These are phyloP conservation scores for Neodidymelliopsis sp. DNA, from an alignment of 2,329 filamentous ascomycete species.

Conservation along the genomic window DNA sequence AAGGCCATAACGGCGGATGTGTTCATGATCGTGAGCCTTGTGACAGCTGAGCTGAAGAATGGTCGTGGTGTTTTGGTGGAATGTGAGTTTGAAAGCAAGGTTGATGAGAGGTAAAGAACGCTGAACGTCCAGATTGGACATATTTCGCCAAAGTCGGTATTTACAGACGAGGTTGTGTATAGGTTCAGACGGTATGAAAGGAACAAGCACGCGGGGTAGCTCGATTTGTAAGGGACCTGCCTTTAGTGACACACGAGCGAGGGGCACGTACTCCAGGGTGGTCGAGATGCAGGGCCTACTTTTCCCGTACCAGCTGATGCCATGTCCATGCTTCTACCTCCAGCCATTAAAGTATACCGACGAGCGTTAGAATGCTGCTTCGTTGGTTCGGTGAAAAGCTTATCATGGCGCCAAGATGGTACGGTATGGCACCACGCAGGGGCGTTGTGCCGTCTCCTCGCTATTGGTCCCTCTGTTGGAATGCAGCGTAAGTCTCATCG, in stretches of 20 bases:
- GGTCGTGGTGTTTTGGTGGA: neutral
- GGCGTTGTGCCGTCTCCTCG: too few species aligned
- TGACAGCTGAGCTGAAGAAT: neutral
- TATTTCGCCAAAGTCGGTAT: neutral
- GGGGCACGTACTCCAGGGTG: neutral
- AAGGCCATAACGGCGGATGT: neutral
- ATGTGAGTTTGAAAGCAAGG: conserved; percentile 1
- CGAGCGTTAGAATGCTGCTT: neutral
- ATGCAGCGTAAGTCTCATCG: too few species aligned
- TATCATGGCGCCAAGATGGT: neutral
- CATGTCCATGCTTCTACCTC: neutral
- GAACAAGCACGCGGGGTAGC: neutral
- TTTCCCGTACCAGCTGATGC: neutral
- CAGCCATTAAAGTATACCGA: neutral
- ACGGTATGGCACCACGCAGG: too few species aligned
- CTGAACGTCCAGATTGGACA: neutral
- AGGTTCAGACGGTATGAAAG: neutral
- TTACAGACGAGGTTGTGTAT: neutral
- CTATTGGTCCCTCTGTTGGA: too few species aligned
- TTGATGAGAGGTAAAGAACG: neutral
- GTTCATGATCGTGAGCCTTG: neutral
- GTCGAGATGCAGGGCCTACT: neutral
- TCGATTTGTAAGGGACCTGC: neutral
- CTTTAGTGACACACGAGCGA: neutral
- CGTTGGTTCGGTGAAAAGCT: neutral